Base-by-base conservation (phyloP, 768 basidiomycete species). In the Mycena galopus region DNA sequence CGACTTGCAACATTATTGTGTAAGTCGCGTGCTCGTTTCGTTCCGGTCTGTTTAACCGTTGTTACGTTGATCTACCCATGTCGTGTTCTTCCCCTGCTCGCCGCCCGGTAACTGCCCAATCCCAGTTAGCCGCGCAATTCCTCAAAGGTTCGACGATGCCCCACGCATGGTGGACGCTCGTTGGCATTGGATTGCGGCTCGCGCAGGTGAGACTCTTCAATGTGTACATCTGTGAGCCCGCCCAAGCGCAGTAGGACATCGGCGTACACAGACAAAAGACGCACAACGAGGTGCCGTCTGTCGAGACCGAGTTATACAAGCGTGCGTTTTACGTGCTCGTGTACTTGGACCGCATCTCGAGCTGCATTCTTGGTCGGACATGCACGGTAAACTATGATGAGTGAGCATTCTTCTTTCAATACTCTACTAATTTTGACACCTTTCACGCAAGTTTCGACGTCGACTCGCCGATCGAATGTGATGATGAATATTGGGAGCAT, bases 251-350 rank as follows among this genome's bases (percentile, higher is more conserved):
- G 23, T 29, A 66, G 68, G 64, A 70, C 30, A 37, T 73, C 42
- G 68, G 72, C 27, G 29, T 51, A 0, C 72, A 69, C 27, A 51
- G 73, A 3, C 59, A 86, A 33, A 82, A 79, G 50, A 69, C 78
- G 21, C 73, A 77, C 29, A 79, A 72, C 69, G 77, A 21, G 67
- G 77, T 79, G 14, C 85, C 85, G 1, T 86, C 82, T 5, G 81
- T 84, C 9, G 91, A 94, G 73, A 85, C 90, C 63, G 93, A 96
- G 79, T 84, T 93, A 29, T 93, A 92, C 89, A 93, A 93, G 78
- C 87, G 91, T n/a, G 88, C 87, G 12, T 92, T 91, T 75, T 92
- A 90, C 89, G 87, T 57, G 23, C 23, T 70, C 7, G 51, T 63
- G 16, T 58, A 77, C 29, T 77, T 88, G 58, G 90, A 91, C 75